Percentiles rank a stretch among this genome's conserved stretches.
Evolutionary conservation across 192 early-diverging fungal genomes (phyloP).

Genomic region (Backusella macrospora): DNA sequence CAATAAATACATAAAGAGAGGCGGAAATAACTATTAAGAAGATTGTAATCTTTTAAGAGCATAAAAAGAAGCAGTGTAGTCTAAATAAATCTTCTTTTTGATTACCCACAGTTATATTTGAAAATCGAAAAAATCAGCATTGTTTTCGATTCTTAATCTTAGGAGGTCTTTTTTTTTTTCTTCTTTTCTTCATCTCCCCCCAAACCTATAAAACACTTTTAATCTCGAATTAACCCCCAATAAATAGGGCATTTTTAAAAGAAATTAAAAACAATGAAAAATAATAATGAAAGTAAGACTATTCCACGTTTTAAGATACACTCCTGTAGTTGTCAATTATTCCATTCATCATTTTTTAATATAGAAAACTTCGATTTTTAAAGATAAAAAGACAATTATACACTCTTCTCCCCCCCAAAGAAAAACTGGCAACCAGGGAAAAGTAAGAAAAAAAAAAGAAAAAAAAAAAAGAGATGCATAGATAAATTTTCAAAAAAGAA

Average conservation of each 20-base stretch:
- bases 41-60: too few relatives aligned
- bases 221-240: background rate
- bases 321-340: background rate
- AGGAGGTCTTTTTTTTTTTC: background rate
- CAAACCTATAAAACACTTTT: background rate
- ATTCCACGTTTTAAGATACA: too few relatives aligned
- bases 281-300: background rate
- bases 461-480: background rate
- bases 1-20: background rate
- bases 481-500: background rate
- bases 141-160: background rate
- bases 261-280: conserved; percentile 3
- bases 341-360: background rate
- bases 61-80: too few relatives aligned
- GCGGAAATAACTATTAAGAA: background rate
- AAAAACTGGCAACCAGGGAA: too few relatives aligned
- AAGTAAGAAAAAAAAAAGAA: background rate
- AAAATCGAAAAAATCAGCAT: background rate
- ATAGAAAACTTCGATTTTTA: background rate
- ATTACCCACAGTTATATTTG: background rate
- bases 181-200: background rate
- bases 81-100: background rate
- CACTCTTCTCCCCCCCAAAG: background rate
- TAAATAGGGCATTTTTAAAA: background rate
- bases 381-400: too few relatives aligned